phyloP scores from a whole-genome alignment of 2,329 filamentous ascomycete genomes.

The Sporothrix euskadiensis region DNA sequence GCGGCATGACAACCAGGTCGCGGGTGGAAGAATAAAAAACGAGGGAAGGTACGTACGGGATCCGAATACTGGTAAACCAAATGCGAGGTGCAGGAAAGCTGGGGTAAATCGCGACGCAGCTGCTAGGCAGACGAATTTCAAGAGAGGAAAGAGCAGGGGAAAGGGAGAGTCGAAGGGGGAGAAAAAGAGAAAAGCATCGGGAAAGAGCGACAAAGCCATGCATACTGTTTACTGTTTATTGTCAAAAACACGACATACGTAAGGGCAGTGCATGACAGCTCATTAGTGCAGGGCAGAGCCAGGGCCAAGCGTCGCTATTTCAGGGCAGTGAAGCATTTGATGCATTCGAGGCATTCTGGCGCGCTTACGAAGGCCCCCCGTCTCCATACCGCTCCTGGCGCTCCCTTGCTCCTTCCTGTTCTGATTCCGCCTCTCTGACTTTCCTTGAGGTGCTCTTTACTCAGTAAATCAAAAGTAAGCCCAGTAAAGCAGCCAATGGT shows the following conservation, averaged over 20 bases:
- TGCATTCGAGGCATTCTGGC: background rate
- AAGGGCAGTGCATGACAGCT: slow-evolving; percentile 13
- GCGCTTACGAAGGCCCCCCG: background rate
- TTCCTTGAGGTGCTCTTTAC: background rate
- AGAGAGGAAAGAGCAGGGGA: background rate
- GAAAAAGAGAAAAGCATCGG: background rate
- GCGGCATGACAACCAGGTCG: background rate
- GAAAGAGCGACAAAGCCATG: background rate
- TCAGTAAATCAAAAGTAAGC: background rate
- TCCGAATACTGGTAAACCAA: background rate
- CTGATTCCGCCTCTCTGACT: background rate
- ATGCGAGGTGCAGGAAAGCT: slow-evolving; percentile 6
- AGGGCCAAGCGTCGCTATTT: slow-evolving; percentile 6
- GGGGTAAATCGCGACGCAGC: background rate
- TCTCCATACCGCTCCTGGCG: background rate
- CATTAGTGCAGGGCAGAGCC: background rate
- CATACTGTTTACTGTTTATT: background rate
- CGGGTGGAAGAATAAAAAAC: background rate
- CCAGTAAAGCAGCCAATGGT: background rate
- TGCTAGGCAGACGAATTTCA: background rate
- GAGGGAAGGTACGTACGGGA: background rate
- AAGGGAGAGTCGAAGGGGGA: background rate
- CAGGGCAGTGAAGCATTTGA: background rate
- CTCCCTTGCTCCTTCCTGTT: background rate
- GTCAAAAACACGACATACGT: slow-evolving; percentile 6